A percentile compares a stretch with the other conserved stretches of the same genome.
Conservation (phyloP, 129 eudicot species). For the Lonicera japonica region DNA sequence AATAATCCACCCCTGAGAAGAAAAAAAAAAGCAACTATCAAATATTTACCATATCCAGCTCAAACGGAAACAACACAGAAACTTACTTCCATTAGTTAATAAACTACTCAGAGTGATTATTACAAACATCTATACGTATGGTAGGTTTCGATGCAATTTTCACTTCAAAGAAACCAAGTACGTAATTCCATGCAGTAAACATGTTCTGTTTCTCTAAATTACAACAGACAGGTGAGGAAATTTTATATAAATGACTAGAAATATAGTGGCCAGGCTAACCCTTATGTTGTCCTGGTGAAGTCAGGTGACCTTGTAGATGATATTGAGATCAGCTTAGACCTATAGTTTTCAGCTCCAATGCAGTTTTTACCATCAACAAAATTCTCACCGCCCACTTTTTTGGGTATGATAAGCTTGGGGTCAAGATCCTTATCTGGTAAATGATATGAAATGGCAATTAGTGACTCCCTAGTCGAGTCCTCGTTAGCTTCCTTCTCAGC, state of each 20-base stretch:
- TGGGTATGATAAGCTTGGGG: constrained; percentile 8
- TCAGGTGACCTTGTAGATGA: constrained; percentile 54
- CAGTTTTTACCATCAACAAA: constrained; percentile 19
- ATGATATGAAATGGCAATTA: constrained; percentile 58
- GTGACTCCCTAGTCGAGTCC: constrained; percentile 69
- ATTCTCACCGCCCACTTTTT: constrained; percentile 14
- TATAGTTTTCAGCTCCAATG: constrained; percentile 38
- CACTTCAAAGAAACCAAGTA: neutral
- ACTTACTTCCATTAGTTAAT: constrained; percentile 15
- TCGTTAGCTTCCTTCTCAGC: constrained; percentile 43
- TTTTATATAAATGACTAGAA: neutral
- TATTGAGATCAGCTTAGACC: constrained; percentile 56
- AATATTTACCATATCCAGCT: constrained; percentile 3
- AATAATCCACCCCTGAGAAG: neutral
- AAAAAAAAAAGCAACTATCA: neutral
- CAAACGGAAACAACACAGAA: constrained; percentile 2
- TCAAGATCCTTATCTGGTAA: constrained; percentile 33
- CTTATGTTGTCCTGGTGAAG: constrained; percentile 20
- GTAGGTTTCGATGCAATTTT: constrained; percentile 12
- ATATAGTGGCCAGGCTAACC: constrained; percentile 21
- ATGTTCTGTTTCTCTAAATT: neutral
- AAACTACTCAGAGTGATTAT: neutral
- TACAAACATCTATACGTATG: constrained; percentile 13
- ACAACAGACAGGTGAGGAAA: constrained; percentile 5
- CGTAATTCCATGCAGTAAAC: neutral